These are phyloP conservation scores for Lentinula guzmanii DNA, from an alignment of 768 basidiomycete species.

Conservation along the genomic window DNA sequence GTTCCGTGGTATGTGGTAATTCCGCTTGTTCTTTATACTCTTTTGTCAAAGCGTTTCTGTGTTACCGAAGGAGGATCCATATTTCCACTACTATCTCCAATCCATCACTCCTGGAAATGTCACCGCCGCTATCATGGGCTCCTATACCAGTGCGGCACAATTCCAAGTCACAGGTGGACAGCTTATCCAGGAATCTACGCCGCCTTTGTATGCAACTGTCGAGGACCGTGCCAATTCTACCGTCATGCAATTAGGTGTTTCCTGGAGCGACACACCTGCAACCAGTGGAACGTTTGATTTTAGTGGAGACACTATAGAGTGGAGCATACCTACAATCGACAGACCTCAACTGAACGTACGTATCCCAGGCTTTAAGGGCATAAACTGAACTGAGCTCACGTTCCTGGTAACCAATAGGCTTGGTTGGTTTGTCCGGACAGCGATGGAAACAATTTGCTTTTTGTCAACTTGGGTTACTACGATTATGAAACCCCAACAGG, in stretches of 20 bases:
- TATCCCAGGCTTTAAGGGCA: neutral
- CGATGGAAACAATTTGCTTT: conserved; percentile 16
- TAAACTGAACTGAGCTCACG: neutral
- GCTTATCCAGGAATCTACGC: conserved; percentile 44
- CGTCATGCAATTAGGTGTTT: conserved; percentile 41
- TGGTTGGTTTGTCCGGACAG: conserved; percentile 50
- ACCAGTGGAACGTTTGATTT: conserved; percentile 46
- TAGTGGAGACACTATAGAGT: conserved; percentile 54
- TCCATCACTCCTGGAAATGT: conserved; percentile 32
- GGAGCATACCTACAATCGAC: conserved; percentile 43
- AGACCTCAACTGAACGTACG: conserved; percentile 49
- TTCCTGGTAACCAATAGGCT: conserved; percentile 18
- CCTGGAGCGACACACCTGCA: conserved; percentile 41
- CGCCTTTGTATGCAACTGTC: conserved; percentile 43
- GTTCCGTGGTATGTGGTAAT: conserved; percentile 40
- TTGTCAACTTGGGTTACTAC: neutral
- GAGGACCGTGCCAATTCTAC: conserved; percentile 38
- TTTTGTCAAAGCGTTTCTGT: neutral
- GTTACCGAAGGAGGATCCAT: conserved; percentile 38
- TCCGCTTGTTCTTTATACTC: neutral
- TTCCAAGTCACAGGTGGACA: conserved; percentile 53
- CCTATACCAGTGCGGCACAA: conserved; percentile 45
- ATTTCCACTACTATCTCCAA: conserved; percentile 59
- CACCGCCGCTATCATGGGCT: conserved; percentile 45
- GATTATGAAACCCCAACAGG: conserved; percentile 45